phyloP scores from a whole-genome alignment of 2,329 filamentous ascomycete genomes.

The Chaetomiaceae sp. region DNA sequence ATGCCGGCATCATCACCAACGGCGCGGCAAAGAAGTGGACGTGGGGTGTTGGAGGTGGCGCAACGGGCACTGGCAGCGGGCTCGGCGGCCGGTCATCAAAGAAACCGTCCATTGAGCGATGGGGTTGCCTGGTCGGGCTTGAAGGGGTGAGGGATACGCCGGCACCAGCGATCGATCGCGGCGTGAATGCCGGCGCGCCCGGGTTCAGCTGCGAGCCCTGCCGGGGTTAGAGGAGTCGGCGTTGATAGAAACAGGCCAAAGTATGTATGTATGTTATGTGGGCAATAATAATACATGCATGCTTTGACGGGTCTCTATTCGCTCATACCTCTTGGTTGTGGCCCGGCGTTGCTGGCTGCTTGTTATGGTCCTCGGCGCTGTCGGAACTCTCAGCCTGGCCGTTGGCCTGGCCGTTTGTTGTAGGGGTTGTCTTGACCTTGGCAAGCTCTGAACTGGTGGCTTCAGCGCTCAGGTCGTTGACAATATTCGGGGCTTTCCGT shows the following conservation, averaged over 20 bases:
- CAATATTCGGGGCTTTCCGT: slow-evolving; percentile 26
- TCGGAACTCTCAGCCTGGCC: slow-evolving; percentile 17
- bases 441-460: slow-evolving; percentile 34
- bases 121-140: not conserved
- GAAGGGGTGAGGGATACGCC: not conserved
- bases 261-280: slow-evolving; percentile 21
- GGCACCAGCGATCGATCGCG: slow-evolving; percentile 32
- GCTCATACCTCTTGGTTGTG: slow-evolving; percentile 47
- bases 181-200: slow-evolving; percentile 52
- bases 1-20: slow-evolving; percentile 21
- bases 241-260: slow-evolving; percentile 39
- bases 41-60: not conserved
- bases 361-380: slow-evolving; percentile 21
- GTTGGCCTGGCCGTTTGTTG: slow-evolving; percentile 13
- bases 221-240: slow-evolving; percentile 21
- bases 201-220: slow-evolving; percentile 49
- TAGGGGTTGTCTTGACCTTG: slow-evolving; percentile 30
- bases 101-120: slow-evolving; percentile 17
- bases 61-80: not conserved
- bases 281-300: slow-evolving; percentile 31
- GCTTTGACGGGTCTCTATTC: slow-evolving; percentile 35
- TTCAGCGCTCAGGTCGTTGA: slow-evolving; percentile 38
- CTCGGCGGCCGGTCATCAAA: slow-evolving; percentile 11
- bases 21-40: slow-evolving; percentile 24
- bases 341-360: slow-evolving; percentile 34